phyloP scores from a whole-genome alignment of 169 alveolate genomes.

The Cryptosporidium sp. region DNA sequence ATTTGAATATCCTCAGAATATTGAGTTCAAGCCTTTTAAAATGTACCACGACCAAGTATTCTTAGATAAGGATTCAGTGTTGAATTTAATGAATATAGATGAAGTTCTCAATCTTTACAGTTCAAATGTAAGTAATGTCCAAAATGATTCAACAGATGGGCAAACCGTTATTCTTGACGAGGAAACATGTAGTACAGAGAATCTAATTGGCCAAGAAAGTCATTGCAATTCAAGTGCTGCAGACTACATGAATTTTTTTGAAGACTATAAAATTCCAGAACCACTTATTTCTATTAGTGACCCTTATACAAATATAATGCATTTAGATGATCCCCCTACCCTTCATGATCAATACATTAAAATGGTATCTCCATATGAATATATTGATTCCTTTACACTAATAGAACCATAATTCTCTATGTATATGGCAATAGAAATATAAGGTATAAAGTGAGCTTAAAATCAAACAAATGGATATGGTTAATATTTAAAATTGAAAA shows the following conservation, averaged over 20 bases:
- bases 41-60: conserved; percentile 57
- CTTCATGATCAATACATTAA: conserved; percentile 38
- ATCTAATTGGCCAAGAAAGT: background rate
- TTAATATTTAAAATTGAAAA: background rate
- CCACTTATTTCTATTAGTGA: conserved; percentile 64
- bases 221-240: background rate
- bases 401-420: conserved; percentile 35
- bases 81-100: conserved; percentile 33
- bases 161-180: conserved; percentile 57
- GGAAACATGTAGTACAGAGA: conserved; percentile 12
- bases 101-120: conserved; percentile 5
- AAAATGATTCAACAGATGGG: conserved; percentile 42
- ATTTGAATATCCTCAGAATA: background rate
- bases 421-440: background rate
- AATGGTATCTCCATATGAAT: conserved; percentile 54
- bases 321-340: conserved; percentile 20
- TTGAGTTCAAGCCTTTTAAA: conserved; percentile 55
- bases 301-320: conserved; percentile 39
- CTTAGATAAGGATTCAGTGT: conserved; percentile 24
- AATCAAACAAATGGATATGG: background rate
- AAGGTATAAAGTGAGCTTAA: background rate
- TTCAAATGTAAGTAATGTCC: background rate
- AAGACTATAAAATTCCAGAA: conserved; percentile 41
- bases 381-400: conserved; percentile 61
- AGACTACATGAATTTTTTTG: conserved; percentile 1